These are phyloP conservation scores for Erysimum cheiri DNA, from an alignment of 441 rosid genomes.

Conservation along the genomic window DNA sequence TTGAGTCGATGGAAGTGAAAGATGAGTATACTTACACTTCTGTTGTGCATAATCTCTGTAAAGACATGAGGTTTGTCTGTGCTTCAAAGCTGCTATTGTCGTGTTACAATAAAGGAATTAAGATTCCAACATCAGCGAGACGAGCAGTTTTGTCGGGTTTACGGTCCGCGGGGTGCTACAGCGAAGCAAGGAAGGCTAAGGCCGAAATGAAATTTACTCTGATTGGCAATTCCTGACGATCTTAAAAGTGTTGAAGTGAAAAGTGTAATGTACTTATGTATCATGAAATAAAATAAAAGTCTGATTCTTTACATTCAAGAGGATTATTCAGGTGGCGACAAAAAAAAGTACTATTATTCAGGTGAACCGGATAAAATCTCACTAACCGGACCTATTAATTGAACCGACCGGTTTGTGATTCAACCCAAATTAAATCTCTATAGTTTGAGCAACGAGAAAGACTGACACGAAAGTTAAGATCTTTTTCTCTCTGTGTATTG, in stretches of 20 bases:
- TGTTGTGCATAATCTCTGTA: constrained; percentile 83
- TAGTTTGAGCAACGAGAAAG: background rate
- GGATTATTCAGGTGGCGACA: too few species aligned
- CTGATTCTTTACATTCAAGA: constrained; percentile 25
- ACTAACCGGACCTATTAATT: constrained; percentile 7
- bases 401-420: constrained; percentile 26
- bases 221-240: constrained; percentile 45
- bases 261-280: constrained; percentile 33
- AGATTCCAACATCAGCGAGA: constrained; percentile 64
- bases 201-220: constrained; percentile 55
- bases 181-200: constrained; percentile 64
- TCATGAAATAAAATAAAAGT: constrained; percentile 37
- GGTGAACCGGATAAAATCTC: background rate
- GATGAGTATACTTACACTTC: constrained; percentile 80
- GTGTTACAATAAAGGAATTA: constrained; percentile 64
- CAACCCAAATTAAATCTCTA: background rate
- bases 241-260: constrained; percentile 26
- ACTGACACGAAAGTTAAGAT: background rate
- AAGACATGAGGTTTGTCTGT: constrained; percentile 57
- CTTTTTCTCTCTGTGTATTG: background rate
- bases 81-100: constrained; percentile 73
- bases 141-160: constrained; percentile 73
- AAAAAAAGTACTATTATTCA: too few species aligned
- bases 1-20: constrained; percentile 64
- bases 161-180: constrained; percentile 52